Conservation (phyloP, 2,329 filamentous ascomycete species). For the Alternaria solani region DNA sequence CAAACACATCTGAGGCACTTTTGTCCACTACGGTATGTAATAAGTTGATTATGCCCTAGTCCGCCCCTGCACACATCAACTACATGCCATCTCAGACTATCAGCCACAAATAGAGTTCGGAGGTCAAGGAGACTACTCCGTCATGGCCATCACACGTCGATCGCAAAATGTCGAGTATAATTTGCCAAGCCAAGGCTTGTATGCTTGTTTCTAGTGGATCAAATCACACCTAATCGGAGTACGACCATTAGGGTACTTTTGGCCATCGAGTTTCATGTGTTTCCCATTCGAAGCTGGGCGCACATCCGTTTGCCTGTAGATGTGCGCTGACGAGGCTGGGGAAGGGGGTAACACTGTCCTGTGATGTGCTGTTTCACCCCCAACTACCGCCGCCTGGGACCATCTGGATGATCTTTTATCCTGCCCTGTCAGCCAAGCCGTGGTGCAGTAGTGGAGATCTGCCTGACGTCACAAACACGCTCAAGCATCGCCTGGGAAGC, state of each 20-base stretch:
- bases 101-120: too few relatives aligned
- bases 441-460: too few relatives aligned
- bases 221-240: not conserved
- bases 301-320: not conserved
- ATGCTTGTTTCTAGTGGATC: not conserved
- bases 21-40: not conserved
- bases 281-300: not conserved
- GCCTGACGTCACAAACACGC: not conserved
- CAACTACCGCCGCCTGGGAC: not conserved
- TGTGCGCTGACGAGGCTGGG: not conserved
- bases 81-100: too few relatives aligned
- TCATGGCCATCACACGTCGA: not conserved
- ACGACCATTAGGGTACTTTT: not conserved
- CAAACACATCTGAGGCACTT: slow-evolving; percentile 3
- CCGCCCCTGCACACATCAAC: too few relatives aligned
- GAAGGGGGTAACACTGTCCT: too few relatives aligned
- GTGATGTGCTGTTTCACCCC: not conserved
- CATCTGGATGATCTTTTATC: not conserved
- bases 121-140: too few relatives aligned
- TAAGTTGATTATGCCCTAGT: too few relatives aligned
- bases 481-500: too few relatives aligned
- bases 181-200: not conserved
- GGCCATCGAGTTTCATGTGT: not conserved
- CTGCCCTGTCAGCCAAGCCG: not conserved
- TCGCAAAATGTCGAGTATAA: not conserved